Percentiles rank a stretch among this genome's conserved stretches.
These are phyloP conservation scores for Thymus mandschuricus DNA, from an alignment of 257 asterid genomes.

Conservation along the genomic window DNA sequence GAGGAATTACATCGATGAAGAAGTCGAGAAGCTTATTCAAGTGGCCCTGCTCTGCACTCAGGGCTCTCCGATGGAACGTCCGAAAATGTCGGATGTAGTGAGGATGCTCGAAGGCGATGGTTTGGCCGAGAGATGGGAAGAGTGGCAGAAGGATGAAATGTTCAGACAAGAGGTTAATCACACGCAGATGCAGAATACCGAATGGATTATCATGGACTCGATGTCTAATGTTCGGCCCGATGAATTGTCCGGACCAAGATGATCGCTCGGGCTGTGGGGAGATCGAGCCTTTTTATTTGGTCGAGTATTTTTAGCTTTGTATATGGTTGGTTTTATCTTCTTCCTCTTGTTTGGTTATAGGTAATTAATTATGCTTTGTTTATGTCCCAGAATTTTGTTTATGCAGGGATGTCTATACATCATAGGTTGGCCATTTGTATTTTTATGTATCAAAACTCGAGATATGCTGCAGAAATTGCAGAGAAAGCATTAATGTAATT, in stretches of 20 bases:
- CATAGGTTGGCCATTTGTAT: slow-evolving; percentile 27
- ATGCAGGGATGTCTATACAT: slow-evolving; percentile 24
- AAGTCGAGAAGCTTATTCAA: slow-evolving; percentile 87
- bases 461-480: slow-evolving; percentile 16
- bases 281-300: not conserved
- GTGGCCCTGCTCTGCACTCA: slow-evolving; percentile 91
- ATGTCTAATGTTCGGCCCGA: slow-evolving; percentile 71
- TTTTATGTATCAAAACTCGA: not conserved
- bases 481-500: slow-evolving; percentile 20
- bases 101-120: slow-evolving; percentile 96
- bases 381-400: slow-evolving; percentile 25
- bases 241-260: slow-evolving; percentile 92
- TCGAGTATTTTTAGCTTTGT: slow-evolving; percentile 26
- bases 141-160: slow-evolving; percentile 92
- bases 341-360: slow-evolving; percentile 9
- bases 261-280: not conserved
- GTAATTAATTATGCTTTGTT: not conserved
- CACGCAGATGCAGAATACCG: slow-evolving; percentile 46
- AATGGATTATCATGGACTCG: slow-evolving; percentile 74
- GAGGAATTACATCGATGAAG: slow-evolving; percentile 69
- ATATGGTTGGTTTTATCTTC: slow-evolving; percentile 29
- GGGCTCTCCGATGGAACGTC: slow-evolving; percentile 75
- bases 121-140: slow-evolving; percentile 97
- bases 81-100: slow-evolving; percentile 92
- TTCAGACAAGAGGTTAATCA: slow-evolving; percentile 65